Evolutionary conservation across 2,329 filamentous ascomycete species (phyloP).

Genomic region (Xylariales sp.): DNA sequence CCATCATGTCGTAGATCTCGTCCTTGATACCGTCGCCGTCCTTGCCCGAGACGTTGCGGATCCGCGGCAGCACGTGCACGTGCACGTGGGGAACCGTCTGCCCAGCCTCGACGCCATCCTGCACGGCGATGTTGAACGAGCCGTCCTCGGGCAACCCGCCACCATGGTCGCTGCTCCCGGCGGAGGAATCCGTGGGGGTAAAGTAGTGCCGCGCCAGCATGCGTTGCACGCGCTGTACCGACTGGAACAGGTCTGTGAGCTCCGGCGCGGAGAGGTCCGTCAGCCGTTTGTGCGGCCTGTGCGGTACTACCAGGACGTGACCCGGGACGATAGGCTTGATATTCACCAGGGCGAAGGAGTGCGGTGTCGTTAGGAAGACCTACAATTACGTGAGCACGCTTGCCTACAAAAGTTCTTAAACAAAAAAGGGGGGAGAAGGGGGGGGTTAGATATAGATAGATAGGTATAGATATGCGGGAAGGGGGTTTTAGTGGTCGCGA

Average conservation of each 20-base stretch:
- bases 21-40: slow-evolving; percentile 18
- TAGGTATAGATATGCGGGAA: too few relatives aligned
- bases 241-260: slow-evolving; percentile 77
- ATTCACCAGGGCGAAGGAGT: slow-evolving; percentile 88
- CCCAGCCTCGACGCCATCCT: slow-evolving; percentile 84
- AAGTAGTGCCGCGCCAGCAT: slow-evolving; percentile 65
- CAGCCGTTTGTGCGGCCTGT: slow-evolving; percentile 64
- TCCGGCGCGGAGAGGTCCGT: slow-evolving; percentile 69
- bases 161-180: slow-evolving; percentile 30
- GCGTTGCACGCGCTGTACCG: slow-evolving; percentile 75
- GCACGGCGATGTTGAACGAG: slow-evolving; percentile 90
- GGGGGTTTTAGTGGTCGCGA: too few relatives aligned
- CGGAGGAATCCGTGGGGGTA: slow-evolving; percentile 10
- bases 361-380: slow-evolving; percentile 80
- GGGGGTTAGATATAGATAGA: too few relatives aligned
- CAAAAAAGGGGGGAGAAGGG: too few relatives aligned
- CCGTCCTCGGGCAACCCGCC: slow-evolving; percentile 45
- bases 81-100: slow-evolving; percentile 95
- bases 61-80: slow-evolving; percentile 55
- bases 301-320: slow-evolving; percentile 86
- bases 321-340: slow-evolving; percentile 91
- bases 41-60: slow-evolving; percentile 23
- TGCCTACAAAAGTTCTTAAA: too few relatives aligned
- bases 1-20: slow-evolving; percentile 73
- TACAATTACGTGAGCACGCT: slow-evolving; percentile 36